These are phyloP conservation scores for Vairimorpha ceranae DNA, from an alignment of 371 early-diverging fungal species.

Conservation along the genomic window DNA sequence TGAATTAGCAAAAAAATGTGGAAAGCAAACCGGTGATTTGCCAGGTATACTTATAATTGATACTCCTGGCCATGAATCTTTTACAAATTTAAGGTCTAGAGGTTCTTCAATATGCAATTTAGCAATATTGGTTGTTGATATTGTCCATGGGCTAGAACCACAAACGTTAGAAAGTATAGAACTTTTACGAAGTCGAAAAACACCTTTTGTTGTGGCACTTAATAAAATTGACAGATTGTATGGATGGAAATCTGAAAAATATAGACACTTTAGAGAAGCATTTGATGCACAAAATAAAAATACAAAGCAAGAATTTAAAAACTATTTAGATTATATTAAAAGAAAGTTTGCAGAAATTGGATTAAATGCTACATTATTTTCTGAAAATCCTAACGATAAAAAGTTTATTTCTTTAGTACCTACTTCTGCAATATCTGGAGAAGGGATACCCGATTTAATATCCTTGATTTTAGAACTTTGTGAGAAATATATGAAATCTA, in stretches of 20 bases:
- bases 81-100: slow-evolving; percentile 90
- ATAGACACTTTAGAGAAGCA: slow-evolving; percentile 67
- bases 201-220: slow-evolving; percentile 97
- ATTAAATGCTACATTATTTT: slow-evolving; percentile 83
- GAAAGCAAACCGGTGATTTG: slow-evolving; percentile 68
- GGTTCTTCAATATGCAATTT: slow-evolving; percentile 98
- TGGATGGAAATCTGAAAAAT: slow-evolving; percentile 72
- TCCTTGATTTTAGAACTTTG: slow-evolving; percentile 81
- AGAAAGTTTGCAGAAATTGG: slow-evolving; percentile 90
- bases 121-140: slow-evolving; percentile 97
- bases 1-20: slow-evolving; percentile 69
- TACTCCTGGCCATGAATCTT: slow-evolving; percentile 99
- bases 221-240: slow-evolving; percentile 99
- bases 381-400: slow-evolving; percentile 84
- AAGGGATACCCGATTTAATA: slow-evolving; percentile 95
- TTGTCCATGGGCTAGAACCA: slow-evolving; percentile 96
- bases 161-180: slow-evolving; percentile 95
- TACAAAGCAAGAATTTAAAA: slow-evolving; percentile 78
- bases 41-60: slow-evolving; percentile 97
- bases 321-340: slow-evolving; percentile 72
- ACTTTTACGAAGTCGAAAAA: slow-evolving; percentile 81
- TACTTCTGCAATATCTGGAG: slow-evolving; percentile 95
- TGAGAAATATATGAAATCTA: slow-evolving; percentile 82
- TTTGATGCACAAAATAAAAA: slow-evolving; percentile 70
- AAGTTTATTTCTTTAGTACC: slow-evolving; percentile 93